Base-by-base conservation (phyloP, 805 yeast species). In the Cephaloascus fragrans region DNA sequence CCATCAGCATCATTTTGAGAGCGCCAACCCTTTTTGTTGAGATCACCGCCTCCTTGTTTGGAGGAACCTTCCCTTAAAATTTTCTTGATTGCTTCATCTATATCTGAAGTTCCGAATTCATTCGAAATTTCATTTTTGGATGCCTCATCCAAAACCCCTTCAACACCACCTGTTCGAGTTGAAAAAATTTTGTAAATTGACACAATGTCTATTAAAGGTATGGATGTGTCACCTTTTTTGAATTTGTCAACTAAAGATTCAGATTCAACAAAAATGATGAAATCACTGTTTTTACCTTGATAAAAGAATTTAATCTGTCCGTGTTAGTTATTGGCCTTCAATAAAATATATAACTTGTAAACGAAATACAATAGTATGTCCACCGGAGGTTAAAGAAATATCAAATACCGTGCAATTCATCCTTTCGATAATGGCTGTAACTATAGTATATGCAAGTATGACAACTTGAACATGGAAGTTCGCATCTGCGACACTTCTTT, bases 61-160 rank as follows among this genome's bases (percentile, higher is more conserved):
- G 73, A 60, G 16, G 64, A 55, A 33, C 95, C 95, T n/a, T 74
- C 61, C 32, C 61, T 61, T 42, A 85, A 51, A 37, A 87, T 82
- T 37, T 58, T 53, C 40, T 71, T 70, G 40, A 86, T 70, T n/a
- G 73, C 69, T 19, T 74, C 80, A 39, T 80, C 85, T 3, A 56
- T 50, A 32, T 61, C 64, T 37, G 68, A 61, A 19, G 72, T 63
- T 20, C 88, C 90, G 47, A 87, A 86, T 51, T 85, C 93, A 45
- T 72, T 72, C 37, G 68, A 69, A 32, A 86, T 54, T 43, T 79
- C 83, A 16, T 66, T 62, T 40, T 75, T 71, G 5, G 90, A 80
- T 2, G 90, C 95, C 49, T 75, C 79, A 38, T 80, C 84, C 19
- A 83, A 54, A 6, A 71, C 68, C 41, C 95, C 95, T 48, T 76